Conservation (phyloP, 371 early-diverging fungal species). For the Polyrhizophydium stewartii region DNA sequence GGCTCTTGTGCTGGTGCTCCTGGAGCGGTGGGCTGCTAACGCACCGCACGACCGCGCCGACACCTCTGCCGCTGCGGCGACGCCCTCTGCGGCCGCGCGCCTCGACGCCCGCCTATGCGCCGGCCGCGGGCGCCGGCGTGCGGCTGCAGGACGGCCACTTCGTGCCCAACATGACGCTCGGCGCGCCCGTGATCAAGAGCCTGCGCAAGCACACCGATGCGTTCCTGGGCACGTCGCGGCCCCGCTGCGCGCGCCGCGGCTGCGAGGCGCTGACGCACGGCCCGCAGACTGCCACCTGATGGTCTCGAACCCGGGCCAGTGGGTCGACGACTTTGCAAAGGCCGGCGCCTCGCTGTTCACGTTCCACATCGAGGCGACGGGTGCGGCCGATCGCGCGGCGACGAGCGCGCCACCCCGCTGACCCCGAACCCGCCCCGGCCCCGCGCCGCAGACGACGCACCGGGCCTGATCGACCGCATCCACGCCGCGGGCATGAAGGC, state of each 20-base stretch:
- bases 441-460: constrained; percentile 50
- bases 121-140: no score
- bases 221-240: constrained; percentile 75
- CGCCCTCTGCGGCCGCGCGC: no score
- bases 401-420: not conserved
- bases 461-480: constrained; percentile 71
- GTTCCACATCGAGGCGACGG: constrained; percentile 92
- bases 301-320: constrained; percentile 91
- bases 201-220: constrained; percentile 85
- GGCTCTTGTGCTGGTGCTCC: not conserved
- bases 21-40: not conserved
- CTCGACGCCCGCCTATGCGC: not conserved
- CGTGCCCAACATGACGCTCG: constrained; percentile 96
- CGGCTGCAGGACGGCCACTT: constrained; percentile 69
- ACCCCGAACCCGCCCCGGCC: not conserved
- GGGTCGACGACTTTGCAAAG: constrained; percentile 91
- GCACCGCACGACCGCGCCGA: not conserved
- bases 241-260: no score
- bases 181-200: constrained; percentile 88
- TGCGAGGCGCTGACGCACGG: not conserved
- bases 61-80: not conserved
- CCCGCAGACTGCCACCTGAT: constrained; percentile 92
- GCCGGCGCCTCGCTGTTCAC: constrained; percentile 90
- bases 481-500: constrained; percentile 86
- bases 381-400: constrained; percentile 29